These are phyloP conservation scores for Picochlorum sp. DNA, from an alignment of 139 green algal genomes.

Conservation along the genomic window DNA sequence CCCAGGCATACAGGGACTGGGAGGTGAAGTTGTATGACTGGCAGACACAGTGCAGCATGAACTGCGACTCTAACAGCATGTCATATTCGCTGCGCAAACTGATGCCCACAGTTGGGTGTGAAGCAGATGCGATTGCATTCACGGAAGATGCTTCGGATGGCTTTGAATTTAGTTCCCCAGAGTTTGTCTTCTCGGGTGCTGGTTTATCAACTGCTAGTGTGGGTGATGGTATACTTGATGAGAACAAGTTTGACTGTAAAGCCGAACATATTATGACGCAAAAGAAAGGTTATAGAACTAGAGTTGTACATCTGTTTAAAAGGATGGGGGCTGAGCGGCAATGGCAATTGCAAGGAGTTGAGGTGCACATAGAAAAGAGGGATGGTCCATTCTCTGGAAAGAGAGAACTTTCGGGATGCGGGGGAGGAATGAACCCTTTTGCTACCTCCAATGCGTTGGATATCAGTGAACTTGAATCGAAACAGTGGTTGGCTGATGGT, in stretches of 20 bases:
- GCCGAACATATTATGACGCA: background rate
- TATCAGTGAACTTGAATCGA: too few species aligned
- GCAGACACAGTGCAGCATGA: constrained; percentile 58
- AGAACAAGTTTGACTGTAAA: background rate
- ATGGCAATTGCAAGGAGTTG: constrained; percentile 21
- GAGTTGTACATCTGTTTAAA: constrained; percentile 31
- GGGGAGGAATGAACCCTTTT: constrained; percentile 35
- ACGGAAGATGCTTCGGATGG: background rate
- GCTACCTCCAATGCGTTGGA: constrained; percentile 1
- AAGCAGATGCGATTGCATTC: constrained; percentile 58
- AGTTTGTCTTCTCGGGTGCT: background rate
- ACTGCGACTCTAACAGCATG: background rate
- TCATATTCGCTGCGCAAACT: constrained; percentile 28
- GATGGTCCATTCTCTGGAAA: constrained; percentile 37
- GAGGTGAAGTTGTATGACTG: constrained; percentile 57
- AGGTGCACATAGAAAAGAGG: constrained; percentile 36
- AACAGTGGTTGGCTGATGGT: too few species aligned
- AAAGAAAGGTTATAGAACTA: constrained; percentile 13
- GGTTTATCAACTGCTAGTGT: background rate
- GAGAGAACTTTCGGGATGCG: constrained; percentile 37
- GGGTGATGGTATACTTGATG: constrained; percentile 16
- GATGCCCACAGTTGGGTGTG: constrained; percentile 69
- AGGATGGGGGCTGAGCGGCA: constrained; percentile 2
- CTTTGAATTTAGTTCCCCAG: background rate
- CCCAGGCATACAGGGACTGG: constrained; percentile 55